phyloP scores from a whole-genome alignment of 2,329 filamentous ascomycete species.

The Cladosporium cucumerinum region DNA sequence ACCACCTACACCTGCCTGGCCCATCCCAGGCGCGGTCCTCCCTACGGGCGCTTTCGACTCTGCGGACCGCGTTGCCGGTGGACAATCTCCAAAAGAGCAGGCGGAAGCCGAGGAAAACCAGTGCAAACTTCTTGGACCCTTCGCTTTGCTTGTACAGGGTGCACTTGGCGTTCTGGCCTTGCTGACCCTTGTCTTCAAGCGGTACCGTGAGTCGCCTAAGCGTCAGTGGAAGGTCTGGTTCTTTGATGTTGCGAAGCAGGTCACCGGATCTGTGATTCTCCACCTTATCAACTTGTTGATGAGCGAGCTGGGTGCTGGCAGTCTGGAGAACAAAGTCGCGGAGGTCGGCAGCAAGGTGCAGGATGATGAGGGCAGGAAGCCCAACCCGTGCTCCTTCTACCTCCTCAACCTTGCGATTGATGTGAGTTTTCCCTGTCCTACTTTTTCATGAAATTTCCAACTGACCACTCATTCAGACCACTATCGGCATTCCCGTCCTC shows the following conservation, averaged over 20 bases:
- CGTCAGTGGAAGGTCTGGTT: conserved; percentile 94
- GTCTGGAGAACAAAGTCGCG: conserved; percentile 56
- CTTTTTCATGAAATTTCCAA: not conserved
- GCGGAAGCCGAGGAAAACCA: conserved; percentile 52
- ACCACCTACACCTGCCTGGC: conserved; percentile 21
- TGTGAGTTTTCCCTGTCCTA: conserved; percentile 56
- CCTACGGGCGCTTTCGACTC: conserved; percentile 2
- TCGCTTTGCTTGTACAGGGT: conserved; percentile 85
- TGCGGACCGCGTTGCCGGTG: conserved; percentile 19
- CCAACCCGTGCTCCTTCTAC: conserved; percentile 97
- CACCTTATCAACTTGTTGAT: conserved; percentile 93
- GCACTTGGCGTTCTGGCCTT: conserved; percentile 81
- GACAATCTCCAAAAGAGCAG: conserved; percentile 28
- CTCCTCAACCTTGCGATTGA: conserved; percentile 91
- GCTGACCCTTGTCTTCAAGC: conserved; percentile 84
- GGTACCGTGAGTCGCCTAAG: conserved; percentile 87
- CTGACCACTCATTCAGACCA: conserved; percentile 61
- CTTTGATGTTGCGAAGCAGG: conserved; percentile 96
- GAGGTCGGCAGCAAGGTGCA: conserved; percentile 31
- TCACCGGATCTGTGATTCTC: conserved; percentile 86
- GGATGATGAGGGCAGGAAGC: conserved; percentile 58
- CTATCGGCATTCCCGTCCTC: conserved; percentile 90
- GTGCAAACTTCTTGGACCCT: conserved; percentile 83
- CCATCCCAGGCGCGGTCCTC: not conserved
- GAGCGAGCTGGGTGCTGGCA: conserved; percentile 89